Evolutionary conservation across 179 eudicot species (phyloP), one percentile per base, ranked within the genome.

Genomic region (Sideroxylon spinosum): DNA sequence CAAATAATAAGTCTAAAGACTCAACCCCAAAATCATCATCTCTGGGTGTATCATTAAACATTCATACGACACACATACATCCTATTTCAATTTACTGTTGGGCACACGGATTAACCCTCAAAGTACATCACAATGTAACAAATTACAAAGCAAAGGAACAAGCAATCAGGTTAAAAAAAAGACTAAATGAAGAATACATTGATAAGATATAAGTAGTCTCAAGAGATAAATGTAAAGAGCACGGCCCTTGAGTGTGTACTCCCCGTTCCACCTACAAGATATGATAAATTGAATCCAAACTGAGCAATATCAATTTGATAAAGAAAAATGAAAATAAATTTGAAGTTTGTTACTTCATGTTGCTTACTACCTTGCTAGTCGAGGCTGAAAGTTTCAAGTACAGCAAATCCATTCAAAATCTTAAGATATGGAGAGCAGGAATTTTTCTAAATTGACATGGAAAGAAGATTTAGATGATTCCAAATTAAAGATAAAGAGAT

Each of bases 51-150:
- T 60, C 11, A 17, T 71, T 62, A 19, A 61, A 69, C 19, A 50
- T 26, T 60, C 76, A 29, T 8, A 70, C 81, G 53, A 78, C 59
- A 12, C 71, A 49, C 9, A n/a, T 22, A 12, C n/a, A 78, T 49
- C 9, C 16, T 28, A 0, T 48, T 62, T 9, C 26, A 55, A 16
- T 12, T 32, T 32, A 37, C 3, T 3, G 5, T 37, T 37, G 4
- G 4, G 19, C 17, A 14, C 59, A 55, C 16, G 16, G 0, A 9
- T 50, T 1, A 50, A 50, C 1, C 1, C 55, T 50, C 13, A 50
- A 3, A 55, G n/a, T 55, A 17, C 59, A 55, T 1, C 59, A 16
- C 14, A 12, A 55, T 12, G 4, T 55, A 55, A n/a, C 59, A 55
- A 55, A 55, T 17, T 55, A 55, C 57, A 55, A 16, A 55, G n/a